Evolutionary conservation across 1,284 basidiomycete species (phyloP).

Genomic region (Earliella scabrosa): DNA sequence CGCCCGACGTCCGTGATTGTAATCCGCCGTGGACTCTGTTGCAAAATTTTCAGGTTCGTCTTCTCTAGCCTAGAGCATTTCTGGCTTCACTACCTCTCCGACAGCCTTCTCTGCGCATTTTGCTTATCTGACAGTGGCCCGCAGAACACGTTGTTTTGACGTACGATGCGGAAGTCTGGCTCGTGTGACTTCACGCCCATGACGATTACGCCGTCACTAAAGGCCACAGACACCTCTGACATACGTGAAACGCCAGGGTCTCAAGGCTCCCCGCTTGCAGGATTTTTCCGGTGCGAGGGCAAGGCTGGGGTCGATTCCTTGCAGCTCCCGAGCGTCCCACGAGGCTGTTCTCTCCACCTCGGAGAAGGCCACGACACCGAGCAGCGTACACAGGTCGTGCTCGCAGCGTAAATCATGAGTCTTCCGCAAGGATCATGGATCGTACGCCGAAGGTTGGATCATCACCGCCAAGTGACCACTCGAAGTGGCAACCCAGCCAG

Average conservation of each 20-base stretch:
- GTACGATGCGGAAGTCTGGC: neutral
- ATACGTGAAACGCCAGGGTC: neutral
- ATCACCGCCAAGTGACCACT: neutral
- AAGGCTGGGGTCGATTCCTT: neutral
- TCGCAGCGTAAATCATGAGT: constrained; percentile 23
- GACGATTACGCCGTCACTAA: neutral
- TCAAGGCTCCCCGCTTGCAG: neutral
- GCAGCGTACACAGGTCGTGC: constrained; percentile 1
- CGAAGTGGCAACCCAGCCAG: neutral
- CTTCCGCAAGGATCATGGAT: constrained; percentile 1
- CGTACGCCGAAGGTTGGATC: constrained; percentile 3
- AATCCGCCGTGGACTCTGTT: neutral
- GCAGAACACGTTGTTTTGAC: neutral
- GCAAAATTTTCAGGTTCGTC: constrained; percentile 5
- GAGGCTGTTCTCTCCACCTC: neutral
- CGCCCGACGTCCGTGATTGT: neutral
- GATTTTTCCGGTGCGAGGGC: neutral
- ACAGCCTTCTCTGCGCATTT: neutral
- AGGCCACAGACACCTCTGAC: neutral
- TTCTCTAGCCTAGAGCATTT: constrained; percentile 6
- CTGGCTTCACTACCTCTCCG: neutral
- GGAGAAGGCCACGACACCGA: neutral
- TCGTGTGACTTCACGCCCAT: constrained; percentile 6
- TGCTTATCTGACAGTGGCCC: constrained; percentile 8
- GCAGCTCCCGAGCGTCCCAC: neutral